These are phyloP conservation scores for Hordeum vulgare DNA, from an alignment of 176 grass and related monocot genomes.

Conservation along the genomic window MorexV3_pseudomolecules_assembly NC_058519.1:647355657-647356156, in stretches of 20 bases:
- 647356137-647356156: background rate
- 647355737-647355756: too few species aligned
- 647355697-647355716: background rate
- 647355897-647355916: background rate
- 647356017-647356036: background rate
- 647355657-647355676: background rate
- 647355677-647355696: background rate
- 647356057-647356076: background rate
- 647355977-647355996: background rate
- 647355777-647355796: too few species aligned
- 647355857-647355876: too few species aligned
- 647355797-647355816: too few species aligned
- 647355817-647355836: too few species aligned
- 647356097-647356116: background rate
- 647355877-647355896: background rate
- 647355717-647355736: too few species aligned
- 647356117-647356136: background rate
- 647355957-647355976: background rate
- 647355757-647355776: too few species aligned
- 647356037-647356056: background rate
- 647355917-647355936: background rate
- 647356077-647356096: background rate
- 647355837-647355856: background rate
- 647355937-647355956: background rate
- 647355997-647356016: background rate